phyloP scores from a whole-genome alignment of 805 yeast genomes.

The Komagataella populi region DNA sequence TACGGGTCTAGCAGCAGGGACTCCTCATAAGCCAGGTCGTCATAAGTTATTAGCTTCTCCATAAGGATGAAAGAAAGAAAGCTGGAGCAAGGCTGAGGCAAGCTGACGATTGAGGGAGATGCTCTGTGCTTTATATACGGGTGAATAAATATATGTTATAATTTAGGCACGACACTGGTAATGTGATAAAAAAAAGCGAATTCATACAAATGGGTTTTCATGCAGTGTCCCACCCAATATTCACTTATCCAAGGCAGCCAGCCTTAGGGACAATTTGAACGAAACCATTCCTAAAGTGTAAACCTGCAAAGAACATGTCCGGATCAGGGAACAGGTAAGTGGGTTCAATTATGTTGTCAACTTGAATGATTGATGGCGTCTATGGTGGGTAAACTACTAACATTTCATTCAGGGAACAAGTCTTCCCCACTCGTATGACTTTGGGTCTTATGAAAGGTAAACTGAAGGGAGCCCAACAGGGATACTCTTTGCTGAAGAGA shows the following conservation, averaged over 20 bases:
- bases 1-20: conserved; percentile 19
- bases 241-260: neutral
- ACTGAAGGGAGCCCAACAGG: conserved; percentile 94
- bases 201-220: neutral
- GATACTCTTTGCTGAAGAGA: conserved; percentile 85
- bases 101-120: neutral
- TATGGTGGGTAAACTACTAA: conserved; percentile 1
- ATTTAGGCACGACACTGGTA: neutral
- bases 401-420: conserved; percentile 59
- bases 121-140: neutral
- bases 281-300: neutral
- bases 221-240: neutral
- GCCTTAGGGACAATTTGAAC: neutral
- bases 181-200: neutral
- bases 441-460: conserved; percentile 89
- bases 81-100: neutral
- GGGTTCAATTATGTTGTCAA: neutral
- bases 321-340: conserved; percentile 44
- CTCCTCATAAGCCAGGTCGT: conserved; percentile 23
- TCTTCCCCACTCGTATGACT: conserved; percentile 97
- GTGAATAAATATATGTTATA: neutral
- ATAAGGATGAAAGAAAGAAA: neutral
- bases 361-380: neutral
- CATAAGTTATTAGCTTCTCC: conserved; percentile 4
- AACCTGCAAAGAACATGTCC: conserved; percentile 27